Conservation (phyloP, 495 filamentous ascomycete genomes). For the Podospora comata region DNA sequence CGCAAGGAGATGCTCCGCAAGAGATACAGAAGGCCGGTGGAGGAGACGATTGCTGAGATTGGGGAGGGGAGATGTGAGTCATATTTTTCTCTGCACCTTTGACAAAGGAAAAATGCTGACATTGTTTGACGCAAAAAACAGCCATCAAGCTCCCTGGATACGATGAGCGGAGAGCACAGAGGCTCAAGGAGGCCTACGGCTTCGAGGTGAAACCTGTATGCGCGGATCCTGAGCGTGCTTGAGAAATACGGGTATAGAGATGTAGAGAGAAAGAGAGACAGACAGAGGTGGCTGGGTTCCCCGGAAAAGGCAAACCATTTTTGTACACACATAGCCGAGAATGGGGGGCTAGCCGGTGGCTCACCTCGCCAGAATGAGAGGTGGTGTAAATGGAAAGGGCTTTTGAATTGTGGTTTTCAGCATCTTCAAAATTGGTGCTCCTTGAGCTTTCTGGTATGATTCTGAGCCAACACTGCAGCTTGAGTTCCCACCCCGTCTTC, state of each 20-base stretch:
- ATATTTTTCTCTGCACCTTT: background rate
- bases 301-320: background rate
- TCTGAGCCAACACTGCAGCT: too few relatives aligned
- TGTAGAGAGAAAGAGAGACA: background rate
- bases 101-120: conserved; percentile 29
- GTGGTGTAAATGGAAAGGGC: background rate
- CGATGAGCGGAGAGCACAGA: conserved; percentile 75
- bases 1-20: conserved; percentile 72
- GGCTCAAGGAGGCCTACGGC: conserved; percentile 87
- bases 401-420: background rate
- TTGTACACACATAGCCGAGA: conserved; percentile 22
- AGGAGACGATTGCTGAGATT: conserved; percentile 76
- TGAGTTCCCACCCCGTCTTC: too few relatives aligned
- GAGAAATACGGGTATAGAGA: background rate
- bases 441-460: too few relatives aligned
- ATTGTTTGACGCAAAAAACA: conserved; percentile 31
- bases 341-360: conserved; percentile 20
- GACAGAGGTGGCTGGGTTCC: background rate
- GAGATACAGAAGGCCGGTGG: conserved; percentile 69
- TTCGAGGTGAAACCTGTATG: conserved; percentile 68
- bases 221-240: conserved; percentile 34
- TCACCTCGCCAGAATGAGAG: conserved; percentile 29
- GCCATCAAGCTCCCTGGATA: conserved; percentile 83
- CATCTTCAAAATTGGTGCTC: too few relatives aligned
- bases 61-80: conserved; percentile 85